phyloP scores from a whole-genome alignment of 2,329 filamentous ascomycete genomes.

The Diaporthe eres region DNA sequence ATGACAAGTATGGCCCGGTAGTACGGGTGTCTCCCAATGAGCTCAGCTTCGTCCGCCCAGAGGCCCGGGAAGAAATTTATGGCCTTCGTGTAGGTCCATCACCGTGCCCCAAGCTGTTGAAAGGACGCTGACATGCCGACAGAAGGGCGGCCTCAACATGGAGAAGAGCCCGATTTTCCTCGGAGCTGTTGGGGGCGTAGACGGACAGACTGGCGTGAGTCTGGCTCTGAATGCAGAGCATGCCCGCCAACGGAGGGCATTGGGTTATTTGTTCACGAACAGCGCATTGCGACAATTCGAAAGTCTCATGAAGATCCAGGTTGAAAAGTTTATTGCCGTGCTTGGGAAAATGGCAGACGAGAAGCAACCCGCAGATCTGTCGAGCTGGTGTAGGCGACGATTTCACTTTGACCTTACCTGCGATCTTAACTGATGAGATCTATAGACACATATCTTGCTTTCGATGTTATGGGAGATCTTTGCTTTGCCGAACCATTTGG shows the following conservation, averaged over 20 bases:
- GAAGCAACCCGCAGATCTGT: constrained; percentile 43
- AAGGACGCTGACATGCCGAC: background rate
- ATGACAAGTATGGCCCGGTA: constrained; percentile 48
- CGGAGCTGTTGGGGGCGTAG: constrained; percentile 40
- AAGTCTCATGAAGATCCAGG: constrained; percentile 44
- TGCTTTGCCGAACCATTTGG: constrained; percentile 67
- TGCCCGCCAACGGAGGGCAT: constrained; percentile 47
- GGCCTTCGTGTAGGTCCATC: constrained; percentile 44
- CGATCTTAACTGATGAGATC: constrained; percentile 39
- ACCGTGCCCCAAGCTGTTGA: rapidly evolving
- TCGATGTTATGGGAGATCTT: constrained; percentile 69
- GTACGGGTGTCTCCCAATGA: constrained; percentile 48
- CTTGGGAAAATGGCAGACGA: constrained; percentile 39
- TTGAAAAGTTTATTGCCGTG: constrained; percentile 45
- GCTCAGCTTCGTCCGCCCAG: constrained; percentile 47
- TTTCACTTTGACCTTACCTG: no score
- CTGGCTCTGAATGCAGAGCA: constrained; percentile 44
- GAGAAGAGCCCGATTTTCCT: constrained; percentile 49
- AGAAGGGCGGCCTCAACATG: constrained; percentile 45
- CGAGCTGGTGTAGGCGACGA: constrained; percentile 46
- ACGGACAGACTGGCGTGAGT: constrained; percentile 33
- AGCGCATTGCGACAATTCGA: constrained; percentile 46
- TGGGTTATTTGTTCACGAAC: constrained; percentile 48
- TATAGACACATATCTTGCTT: constrained; percentile 50
- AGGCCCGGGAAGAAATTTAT: constrained; percentile 50